Conservation (phyloP, 2,329 filamentous ascomycete species). For the Amesomyces nigricolor region DNA sequence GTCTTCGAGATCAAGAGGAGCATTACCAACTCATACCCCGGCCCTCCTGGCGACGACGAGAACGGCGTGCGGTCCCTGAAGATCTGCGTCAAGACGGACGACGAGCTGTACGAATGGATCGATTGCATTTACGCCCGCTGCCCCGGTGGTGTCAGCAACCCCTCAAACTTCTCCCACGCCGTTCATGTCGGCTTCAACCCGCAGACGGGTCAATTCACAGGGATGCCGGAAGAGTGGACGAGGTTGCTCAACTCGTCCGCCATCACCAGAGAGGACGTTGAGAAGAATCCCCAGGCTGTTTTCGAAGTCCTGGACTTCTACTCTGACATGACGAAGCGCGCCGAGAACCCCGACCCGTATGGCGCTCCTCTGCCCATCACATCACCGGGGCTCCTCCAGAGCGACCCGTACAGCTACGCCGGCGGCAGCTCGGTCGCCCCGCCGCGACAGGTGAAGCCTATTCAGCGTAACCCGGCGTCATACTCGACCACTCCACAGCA, state of each 20-base stretch:
- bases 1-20: constrained; percentile 89
- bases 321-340: constrained; percentile 72
- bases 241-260: constrained; percentile 92
- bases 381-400: constrained; percentile 49
- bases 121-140: constrained; percentile 96
- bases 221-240: constrained; percentile 93
- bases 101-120: constrained; percentile 98
- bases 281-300: constrained; percentile 85
- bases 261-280: constrained; percentile 97
- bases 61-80: constrained; percentile 77
- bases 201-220: constrained; percentile 89
- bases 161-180: constrained; percentile 94
- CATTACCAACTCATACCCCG: constrained; percentile 61
- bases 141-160: constrained; percentile 94
- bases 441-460: constrained; percentile 60
- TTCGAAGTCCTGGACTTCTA: constrained; percentile 82
- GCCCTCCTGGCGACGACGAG: constrained; percentile 67
- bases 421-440: constrained; percentile 58
- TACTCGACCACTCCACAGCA: constrained; percentile 35
- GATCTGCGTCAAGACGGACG: constrained; percentile 90
- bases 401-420: constrained; percentile 58
- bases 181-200: constrained; percentile 98
- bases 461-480: constrained; percentile 40
- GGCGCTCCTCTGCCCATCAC: constrained; percentile 59
- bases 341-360: constrained; percentile 65